Base-by-base conservation (phyloP, 345 rosid species). In the Adansonia digitata region DNA sequence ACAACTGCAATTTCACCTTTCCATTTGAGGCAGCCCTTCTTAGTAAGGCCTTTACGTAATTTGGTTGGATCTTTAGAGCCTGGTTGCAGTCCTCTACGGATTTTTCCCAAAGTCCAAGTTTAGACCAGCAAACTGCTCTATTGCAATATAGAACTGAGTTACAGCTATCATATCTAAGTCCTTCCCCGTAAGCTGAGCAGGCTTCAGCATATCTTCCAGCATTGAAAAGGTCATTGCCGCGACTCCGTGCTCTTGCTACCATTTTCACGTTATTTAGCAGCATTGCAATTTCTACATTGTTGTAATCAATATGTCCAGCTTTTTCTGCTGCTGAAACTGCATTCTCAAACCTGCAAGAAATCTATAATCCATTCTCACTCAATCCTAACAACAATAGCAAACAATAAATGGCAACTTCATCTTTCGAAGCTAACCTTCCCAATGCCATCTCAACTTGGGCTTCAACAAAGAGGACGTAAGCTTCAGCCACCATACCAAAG, bases 61-160 rank as follows among this genome's bases (percentile, higher is more conserved):
- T 87, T 2, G 97, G 92, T 18, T 89, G 97, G 77, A 91, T 82
- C 68, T 74, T 79, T 40, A 95, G 81, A 0, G 99, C 97, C 70
- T 88, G 90, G 78, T 88, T 92, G 87, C 97, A 95, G 57, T 93
- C 98, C 74, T 89, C 97, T 48, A 93, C 76, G 74, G 98, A 93
- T 75, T 86, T 86, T 74, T 90, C 97, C 98, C 94, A 95, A 53
- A 77, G 61, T 74, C 97, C 97, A 3, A 92, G 97, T 79, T 95
- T 95, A 75, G 86, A 90, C 99, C 99, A 95, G 82, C 99, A 95
- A 31, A 92, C 92, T 27, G 99, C 98, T 88, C 98, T 86, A 73
- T 95, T 95, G 81, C 98, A 95, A 57, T 88, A 93, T n/a, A 95
- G 87, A 84, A 93, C 91, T 15, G 97, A 84, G 84, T 86, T 95